Conservation (phyloP, 495 filamentous ascomycete genomes). For the Cercophora samala region DNA sequence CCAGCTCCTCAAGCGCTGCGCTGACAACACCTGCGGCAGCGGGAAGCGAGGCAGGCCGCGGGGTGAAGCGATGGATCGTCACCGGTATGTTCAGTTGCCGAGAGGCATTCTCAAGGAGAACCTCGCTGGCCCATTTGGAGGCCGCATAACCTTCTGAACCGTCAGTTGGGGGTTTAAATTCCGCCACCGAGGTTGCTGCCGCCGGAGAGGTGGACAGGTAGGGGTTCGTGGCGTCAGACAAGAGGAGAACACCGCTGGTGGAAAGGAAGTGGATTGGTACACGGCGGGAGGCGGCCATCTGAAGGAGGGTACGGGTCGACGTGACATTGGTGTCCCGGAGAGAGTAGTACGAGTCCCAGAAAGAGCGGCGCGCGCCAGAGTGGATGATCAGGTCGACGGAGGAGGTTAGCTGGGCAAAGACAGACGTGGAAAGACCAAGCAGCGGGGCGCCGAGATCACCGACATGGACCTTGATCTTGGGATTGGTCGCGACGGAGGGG, state of each 20-base stretch:
- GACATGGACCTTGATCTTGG: neutral
- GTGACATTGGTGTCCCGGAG: slow-evolving; percentile 43
- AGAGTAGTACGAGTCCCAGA: slow-evolving; percentile 45
- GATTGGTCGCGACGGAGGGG: too few relatives aligned
- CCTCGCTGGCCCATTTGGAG: slow-evolving; percentile 11
- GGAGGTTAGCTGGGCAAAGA: slow-evolving; percentile 9
- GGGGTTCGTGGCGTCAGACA: neutral
- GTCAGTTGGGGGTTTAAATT: too few relatives aligned
- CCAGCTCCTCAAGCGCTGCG: too few relatives aligned
- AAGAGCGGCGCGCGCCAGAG: slow-evolving; percentile 37
- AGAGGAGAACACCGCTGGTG: neutral
- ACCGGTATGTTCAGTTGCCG: too few relatives aligned
- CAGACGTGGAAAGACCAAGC: slow-evolving; percentile 38
- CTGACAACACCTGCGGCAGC: too few relatives aligned
- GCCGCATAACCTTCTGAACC: neutral
- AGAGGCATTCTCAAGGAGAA: slow-evolving; percentile 7
- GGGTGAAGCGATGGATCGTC: too few relatives aligned
- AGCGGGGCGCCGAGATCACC: slow-evolving; percentile 39
- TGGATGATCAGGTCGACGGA: slow-evolving; percentile 24
- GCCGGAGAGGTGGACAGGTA: too few relatives aligned
- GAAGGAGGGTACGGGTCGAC: slow-evolving; percentile 43
- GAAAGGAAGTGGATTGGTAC: neutral
- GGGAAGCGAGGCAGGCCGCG: too few relatives aligned
- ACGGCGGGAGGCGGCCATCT: neutral
- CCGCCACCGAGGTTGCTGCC: too few relatives aligned